Evolutionary conservation across 2,329 filamentous ascomycete species (phyloP), one percentile per base, ranked within the genome.

Genomic region (Phyllosticta ampelicida): DNA sequence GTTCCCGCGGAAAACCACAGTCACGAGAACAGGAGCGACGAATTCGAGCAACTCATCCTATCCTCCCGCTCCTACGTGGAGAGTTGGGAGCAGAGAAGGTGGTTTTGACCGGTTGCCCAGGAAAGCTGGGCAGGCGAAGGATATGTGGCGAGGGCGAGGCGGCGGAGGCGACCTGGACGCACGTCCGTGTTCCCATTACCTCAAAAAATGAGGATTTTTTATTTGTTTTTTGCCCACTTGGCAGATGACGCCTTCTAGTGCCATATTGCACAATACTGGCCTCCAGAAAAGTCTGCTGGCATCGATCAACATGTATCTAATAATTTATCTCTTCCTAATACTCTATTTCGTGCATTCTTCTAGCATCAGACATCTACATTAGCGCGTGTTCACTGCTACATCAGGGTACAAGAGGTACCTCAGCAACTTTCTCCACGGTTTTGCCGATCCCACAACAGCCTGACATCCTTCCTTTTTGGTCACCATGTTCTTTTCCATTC

Each of bases 181-280:
- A 20, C 48, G 23, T 29, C 55, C 11, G 56, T 29, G 23, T 53
- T 53, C 53, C 26, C 26, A 52, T 58, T 58, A 58, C 51, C 56
- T 54, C 51, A 58, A 48, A 58, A 58, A 53, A 28, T 19, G 56
- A 36, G n/a, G n/a, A n/a, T n/a, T n/a, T n/a, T n/a, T n/a, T n/a
- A n/a, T n/a, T n/a, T 36, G 9, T 29, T 16, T 18, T 26, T 44
- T 44, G 52, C 56, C 56, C 56, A 58, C 56, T 54, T 58, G 56
- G 56, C 51, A 30, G 29, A 58, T 58, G 56, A 58, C 56, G 56
- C 56, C 56, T 58, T 58, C 18, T 20, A 54, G 9, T 54, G 51
- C 44, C 51, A 48, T 51, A 58, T 58, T 54, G 56, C 56, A 58
- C 56, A 54, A 58, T 58, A 51, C 49, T 11, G 6, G 36, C 48